These are phyloP conservation scores for Tephrocybe sp. DNA, from an alignment of 768 basidiomycete species.

Conservation along the genomic window DNA sequence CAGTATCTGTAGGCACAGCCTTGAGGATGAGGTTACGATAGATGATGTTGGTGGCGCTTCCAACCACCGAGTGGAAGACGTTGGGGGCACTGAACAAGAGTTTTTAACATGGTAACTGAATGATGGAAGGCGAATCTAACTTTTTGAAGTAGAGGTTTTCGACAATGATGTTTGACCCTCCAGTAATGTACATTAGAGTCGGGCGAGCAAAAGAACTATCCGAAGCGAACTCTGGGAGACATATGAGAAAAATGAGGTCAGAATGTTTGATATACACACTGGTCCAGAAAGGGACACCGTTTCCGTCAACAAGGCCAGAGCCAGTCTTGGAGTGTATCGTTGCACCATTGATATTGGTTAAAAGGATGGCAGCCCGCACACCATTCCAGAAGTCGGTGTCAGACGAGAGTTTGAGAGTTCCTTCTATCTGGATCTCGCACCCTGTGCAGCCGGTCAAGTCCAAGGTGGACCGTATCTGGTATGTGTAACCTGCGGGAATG, in stretches of 20 bases:
- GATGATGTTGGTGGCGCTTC: conserved; percentile 24
- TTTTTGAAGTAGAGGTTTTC: conserved; percentile 29
- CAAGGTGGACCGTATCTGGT: conserved; percentile 25
- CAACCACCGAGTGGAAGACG: conserved; percentile 29
- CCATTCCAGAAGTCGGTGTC: conserved; percentile 29
- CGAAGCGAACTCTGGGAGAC: conserved; percentile 21
- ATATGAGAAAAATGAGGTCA: neutral
- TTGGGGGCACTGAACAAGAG: conserved; percentile 16
- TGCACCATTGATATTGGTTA: conserved; percentile 22
- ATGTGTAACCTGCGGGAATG: conserved; percentile 25
- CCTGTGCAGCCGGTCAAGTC: conserved; percentile 27
- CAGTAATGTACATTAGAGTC: conserved; percentile 26
- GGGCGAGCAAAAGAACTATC: conserved; percentile 27
- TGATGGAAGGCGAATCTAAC: neutral
- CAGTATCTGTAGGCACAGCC: conserved; percentile 23
- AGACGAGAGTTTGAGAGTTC: conserved; percentile 26
- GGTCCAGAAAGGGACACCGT: conserved; percentile 28
- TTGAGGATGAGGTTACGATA: conserved; percentile 23
- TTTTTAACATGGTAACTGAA: neutral
- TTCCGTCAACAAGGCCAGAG: conserved; percentile 29
- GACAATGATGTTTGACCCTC: conserved; percentile 25
- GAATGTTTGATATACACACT: conserved; percentile 15
- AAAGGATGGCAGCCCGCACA: conserved; percentile 19
- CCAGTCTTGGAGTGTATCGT: conserved; percentile 27
- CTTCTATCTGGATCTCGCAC: conserved; percentile 30